phyloP scores from a whole-genome alignment of 2,329 filamentous ascomycete genomes.

The Elsinoe batatas region DNA sequence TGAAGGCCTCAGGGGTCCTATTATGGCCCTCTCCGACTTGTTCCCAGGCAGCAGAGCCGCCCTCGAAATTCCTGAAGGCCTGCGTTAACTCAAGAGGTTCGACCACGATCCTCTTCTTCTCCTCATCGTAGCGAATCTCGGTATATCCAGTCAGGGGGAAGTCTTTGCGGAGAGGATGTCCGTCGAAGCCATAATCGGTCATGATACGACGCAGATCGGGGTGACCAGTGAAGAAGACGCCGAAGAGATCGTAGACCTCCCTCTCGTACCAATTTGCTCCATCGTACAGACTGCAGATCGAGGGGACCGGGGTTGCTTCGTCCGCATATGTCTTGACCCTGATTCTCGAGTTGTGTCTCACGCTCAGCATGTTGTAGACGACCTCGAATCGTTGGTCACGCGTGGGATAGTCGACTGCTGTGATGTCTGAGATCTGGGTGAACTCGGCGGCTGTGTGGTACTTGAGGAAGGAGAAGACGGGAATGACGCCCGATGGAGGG shows the following conservation, averaged over 20 bases:
- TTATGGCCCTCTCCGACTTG: conserved; percentile 63
- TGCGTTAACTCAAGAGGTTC: conserved; percentile 97
- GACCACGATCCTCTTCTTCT: conserved; percentile 98
- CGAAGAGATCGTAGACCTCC: conserved; percentile 95
- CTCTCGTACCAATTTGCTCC: conserved; percentile 98
- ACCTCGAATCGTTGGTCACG: conserved; percentile 94
- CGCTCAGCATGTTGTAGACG: conserved; percentile 92
- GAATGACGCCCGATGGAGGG: conserved; percentile 74
- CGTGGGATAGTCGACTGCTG: conserved; percentile 90
- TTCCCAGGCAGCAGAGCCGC: conserved; percentile 51
- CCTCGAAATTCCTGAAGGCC: conserved; percentile 97
- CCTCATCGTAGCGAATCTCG: conserved; percentile 94
- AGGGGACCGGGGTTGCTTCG: conserved; percentile 87
- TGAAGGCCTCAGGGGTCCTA: conserved; percentile 75
- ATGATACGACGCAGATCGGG: conserved; percentile 94
- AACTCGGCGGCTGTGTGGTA: conserved; percentile 96
- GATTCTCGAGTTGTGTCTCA: conserved; percentile 93
- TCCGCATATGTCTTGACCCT: conserved; percentile 98
- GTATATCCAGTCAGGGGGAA: conserved; percentile 98
- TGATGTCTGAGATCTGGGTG: conserved; percentile 87
- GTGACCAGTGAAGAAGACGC: conserved; percentile 92
- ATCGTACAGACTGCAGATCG: conserved; percentile 75
- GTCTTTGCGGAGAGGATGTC: conserved; percentile 93
- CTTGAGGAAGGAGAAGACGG: conserved; percentile 90
- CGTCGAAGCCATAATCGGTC: conserved; percentile 99